Evolutionary conservation across 495 filamentous ascomycete species (phyloP).

Genomic region (Aspergillus hancockii): DNA sequence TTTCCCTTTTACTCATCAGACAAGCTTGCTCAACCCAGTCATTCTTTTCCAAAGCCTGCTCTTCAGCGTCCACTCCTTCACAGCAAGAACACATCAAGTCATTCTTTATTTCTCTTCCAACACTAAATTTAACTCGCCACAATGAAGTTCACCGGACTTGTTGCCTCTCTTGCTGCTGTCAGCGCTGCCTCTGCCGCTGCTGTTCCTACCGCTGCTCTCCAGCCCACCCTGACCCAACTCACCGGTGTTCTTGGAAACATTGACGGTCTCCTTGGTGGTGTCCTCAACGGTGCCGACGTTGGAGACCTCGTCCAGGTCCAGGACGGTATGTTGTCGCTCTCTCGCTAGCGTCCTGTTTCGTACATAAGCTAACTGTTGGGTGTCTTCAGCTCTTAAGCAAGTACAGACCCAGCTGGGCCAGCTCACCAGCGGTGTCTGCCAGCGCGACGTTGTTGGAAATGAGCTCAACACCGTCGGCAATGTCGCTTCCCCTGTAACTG

Average conservation of each 20-base stretch:
- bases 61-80: slow-evolving; percentile 25
- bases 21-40: slow-evolving; percentile 14
- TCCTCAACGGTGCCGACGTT: slow-evolving; percentile 9
- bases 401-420: slow-evolving; percentile 11
- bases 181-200: slow-evolving; percentile 27
- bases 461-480: slow-evolving; percentile 3
- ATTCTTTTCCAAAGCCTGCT: slow-evolving; percentile 21
- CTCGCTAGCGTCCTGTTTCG: neutral
- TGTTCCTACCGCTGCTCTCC: slow-evolving; percentile 18
- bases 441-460: slow-evolving; percentile 16
- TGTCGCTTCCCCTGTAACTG: slow-evolving; percentile 10
- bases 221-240: slow-evolving; percentile 12
- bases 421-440: slow-evolving; percentile 5
- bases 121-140: slow-evolving; percentile 19
- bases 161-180: slow-evolving; percentile 26
- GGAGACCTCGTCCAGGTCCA: slow-evolving; percentile 12
- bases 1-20: slow-evolving; percentile 7
- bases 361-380: neutral
- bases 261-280: slow-evolving; percentile 6
- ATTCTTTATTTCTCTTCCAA: slow-evolving; percentile 15
- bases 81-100: slow-evolving; percentile 9
- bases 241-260: slow-evolving; percentile 16
- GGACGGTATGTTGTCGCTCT: slow-evolving; percentile 9
- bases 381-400: slow-evolving; percentile 4
- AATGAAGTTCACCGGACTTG: slow-evolving; percentile 47